Conservation (phyloP, 2,329 filamentous ascomycete genomes). For the Byssochlamys sp. region DNA sequence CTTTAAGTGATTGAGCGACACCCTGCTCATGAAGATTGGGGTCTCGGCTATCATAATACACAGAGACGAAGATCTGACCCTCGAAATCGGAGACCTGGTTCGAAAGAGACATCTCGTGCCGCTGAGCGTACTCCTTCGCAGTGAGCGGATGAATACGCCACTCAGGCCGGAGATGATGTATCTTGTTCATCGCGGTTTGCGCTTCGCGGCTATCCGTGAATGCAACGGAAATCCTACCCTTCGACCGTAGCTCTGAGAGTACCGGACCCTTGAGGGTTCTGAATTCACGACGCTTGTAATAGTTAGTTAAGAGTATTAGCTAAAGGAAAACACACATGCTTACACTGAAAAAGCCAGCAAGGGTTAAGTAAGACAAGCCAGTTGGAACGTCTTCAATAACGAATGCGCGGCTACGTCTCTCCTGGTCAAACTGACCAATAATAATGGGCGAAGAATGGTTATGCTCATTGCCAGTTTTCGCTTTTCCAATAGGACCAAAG, state of each 20-base stretch:
- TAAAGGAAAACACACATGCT: constrained; percentile 8
- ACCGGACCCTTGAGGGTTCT: constrained; percentile 30
- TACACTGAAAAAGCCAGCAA: constrained; percentile 33
- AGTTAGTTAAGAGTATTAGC: neutral
- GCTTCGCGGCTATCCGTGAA: constrained; percentile 56
- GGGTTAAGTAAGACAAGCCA: constrained; percentile 22
- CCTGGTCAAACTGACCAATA: constrained; percentile 14
- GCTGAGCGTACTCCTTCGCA: constrained; percentile 37
- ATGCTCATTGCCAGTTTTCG: constrained; percentile 6
- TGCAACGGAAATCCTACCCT: constrained; percentile 43
- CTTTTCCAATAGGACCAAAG: constrained; percentile 17
- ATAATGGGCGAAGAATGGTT: constrained; percentile 6
- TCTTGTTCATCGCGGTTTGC: constrained; percentile 40
- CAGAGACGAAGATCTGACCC: constrained; percentile 47
- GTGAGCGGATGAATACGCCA: constrained; percentile 43
- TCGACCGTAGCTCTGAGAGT: constrained; percentile 23
- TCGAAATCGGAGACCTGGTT: constrained; percentile 38
- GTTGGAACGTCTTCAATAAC: constrained; percentile 23
- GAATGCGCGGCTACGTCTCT: constrained; percentile 22
- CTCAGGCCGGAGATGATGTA: constrained; percentile 34
- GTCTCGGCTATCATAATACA: constrained; percentile 30
- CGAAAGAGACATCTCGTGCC: constrained; percentile 19
- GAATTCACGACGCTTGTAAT: constrained; percentile 23
- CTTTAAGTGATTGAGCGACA: constrained; percentile 41
- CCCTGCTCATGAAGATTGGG: constrained; percentile 16